Base-by-base conservation (phyloP, 2,329 filamentous ascomycete species). In the Trichoderma atroviride region DNA sequence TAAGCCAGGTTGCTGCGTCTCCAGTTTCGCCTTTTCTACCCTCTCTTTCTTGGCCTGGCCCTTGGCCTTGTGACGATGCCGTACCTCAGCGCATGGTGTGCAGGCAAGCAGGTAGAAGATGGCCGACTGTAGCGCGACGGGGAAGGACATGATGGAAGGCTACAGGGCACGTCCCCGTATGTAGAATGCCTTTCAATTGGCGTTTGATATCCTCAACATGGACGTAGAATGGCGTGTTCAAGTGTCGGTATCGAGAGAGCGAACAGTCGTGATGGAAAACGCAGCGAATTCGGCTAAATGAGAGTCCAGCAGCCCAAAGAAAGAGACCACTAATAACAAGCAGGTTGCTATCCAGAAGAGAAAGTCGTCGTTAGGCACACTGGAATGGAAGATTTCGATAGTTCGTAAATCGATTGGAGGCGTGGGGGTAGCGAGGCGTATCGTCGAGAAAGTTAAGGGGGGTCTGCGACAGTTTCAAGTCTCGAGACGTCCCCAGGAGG, bases 61-160 rank as follows among this genome's bases (percentile, higher is more conserved):
- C 79, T 88, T 90, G 69, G 91, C 86, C 78, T 91, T 91, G 74
- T 91, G 88, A 72, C 89, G 89, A 77, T 91, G 87, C 63, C 86
- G 85, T 71, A 91, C 87, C 73, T 92, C 88, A 69, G 89, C 85
- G 81, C 94, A 97, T 80, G 92, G 92, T 71, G 91, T 89, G 78
- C 92, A 95, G 68, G 91, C 91, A 70, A 91, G 82, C 73, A 93
- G 85, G 82, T 92, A 93, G 83, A 94, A 94, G 78, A 92, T 82
- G 73, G 90, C 91, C 65, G 91, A 94, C 79, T 93, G 92, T 37
- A 93, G 83, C 75, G 88, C 88, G 70, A 87, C 83, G 69, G 83
- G 81, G 72, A 89, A 78, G 71, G 81, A 82, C 81, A 83, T 83
- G 68, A 43, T 73, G 69, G 69, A 71, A 70, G 72, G 69, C 56